Percentiles rank a stretch among this genome's conserved stretches.
Conservation (phyloP, 352 stramenopile genomes). For the Peronospora belbahrii region DNA sequence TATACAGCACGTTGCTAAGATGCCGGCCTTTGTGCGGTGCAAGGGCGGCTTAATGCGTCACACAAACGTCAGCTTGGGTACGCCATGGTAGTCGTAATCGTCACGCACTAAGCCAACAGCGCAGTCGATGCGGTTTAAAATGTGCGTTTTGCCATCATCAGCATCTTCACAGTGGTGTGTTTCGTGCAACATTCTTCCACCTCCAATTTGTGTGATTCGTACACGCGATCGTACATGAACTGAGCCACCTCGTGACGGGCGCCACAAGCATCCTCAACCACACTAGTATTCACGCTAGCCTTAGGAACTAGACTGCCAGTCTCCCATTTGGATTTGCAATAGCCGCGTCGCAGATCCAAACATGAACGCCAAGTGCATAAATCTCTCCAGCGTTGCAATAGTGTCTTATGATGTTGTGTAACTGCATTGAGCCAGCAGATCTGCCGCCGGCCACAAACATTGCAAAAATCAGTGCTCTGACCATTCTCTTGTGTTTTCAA, state of each 20-base stretch:
- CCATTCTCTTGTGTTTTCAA: background rate
- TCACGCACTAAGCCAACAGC: slow-evolving; percentile 63
- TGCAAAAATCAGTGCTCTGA: background rate
- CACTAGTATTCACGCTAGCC: slow-evolving; percentile 50
- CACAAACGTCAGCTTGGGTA: slow-evolving; percentile 55
- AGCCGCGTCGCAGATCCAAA: slow-evolving; percentile 72
- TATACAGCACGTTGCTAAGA: slow-evolving; percentile 80
- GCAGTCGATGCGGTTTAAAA: slow-evolving; percentile 42
- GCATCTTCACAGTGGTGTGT: slow-evolving; percentile 64
- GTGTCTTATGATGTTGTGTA: slow-evolving; percentile 65
- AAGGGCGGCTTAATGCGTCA: too few species aligned
- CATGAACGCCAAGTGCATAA: slow-evolving; percentile 62
- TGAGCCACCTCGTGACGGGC: slow-evolving; percentile 62
- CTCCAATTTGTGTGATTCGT: slow-evolving; percentile 56
- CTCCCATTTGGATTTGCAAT: slow-evolving; percentile 65
- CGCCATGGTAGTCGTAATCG: slow-evolving; percentile 66
- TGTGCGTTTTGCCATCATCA: slow-evolving; percentile 37
- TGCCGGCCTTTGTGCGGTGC: slow-evolving; percentile 70
- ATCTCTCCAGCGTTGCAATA: slow-evolving; percentile 64
- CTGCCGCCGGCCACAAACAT: slow-evolving; percentile 56
- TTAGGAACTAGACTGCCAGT: slow-evolving; percentile 37
- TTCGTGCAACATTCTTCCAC: slow-evolving; percentile 67
- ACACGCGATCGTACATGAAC: slow-evolving; percentile 72
- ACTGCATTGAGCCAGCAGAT: slow-evolving; percentile 72
- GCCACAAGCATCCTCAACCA: slow-evolving; percentile 65